Base-by-base conservation (phyloP, 2,329 filamentous ascomycete species). In the Orbilia oligospora region DNA sequence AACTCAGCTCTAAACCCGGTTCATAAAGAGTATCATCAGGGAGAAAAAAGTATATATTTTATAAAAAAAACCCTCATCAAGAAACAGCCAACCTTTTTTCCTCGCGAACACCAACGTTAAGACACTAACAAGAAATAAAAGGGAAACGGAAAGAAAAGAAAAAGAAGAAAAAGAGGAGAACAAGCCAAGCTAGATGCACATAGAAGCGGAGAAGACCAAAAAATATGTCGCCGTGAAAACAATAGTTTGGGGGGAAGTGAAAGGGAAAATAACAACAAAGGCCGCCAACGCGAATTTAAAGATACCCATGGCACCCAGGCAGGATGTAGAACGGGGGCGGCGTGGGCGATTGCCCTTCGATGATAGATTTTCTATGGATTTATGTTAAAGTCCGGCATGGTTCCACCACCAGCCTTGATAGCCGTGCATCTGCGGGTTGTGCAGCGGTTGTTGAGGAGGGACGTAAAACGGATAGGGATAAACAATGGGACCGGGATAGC, bases 391-490 rank as follows among this genome's bases (percentile, higher is more conserved):
- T 48, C 41, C 27, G 46, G 56, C 58, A 10, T 46, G 3, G 16
- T 0, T 49, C 73, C 67, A 71, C 66, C 48, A 70, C 76, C 72
- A 81, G 71, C 41, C 71, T 66, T 48, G 69, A 53, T 72, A 64
- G 41, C 20, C 56, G 30, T 53, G 51, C n/a, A 58, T 61, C 36
- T 46, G n/a, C 20, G 33, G 56, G 56, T 44, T 44, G 44, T 61
- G 24, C 56, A 44, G 55, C 33, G 36, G 56, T 24, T 61, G 33
- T 10, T 5, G 56, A 10, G 38, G 20, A 27, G 22, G 27, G 41
- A 38, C 22, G 64, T 84, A 83, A 55, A 82, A 82, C 48, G 85
- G 83, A 46, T 84, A 83, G 58, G 65, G 83, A 58, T 85, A 83
- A 51, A 20, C 68, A 46, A 51, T 20, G 48, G 48, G 44, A 20